Base-by-base conservation (phyloP, 441 rosid genomes). In the Syzygium syzygioides region DNA sequence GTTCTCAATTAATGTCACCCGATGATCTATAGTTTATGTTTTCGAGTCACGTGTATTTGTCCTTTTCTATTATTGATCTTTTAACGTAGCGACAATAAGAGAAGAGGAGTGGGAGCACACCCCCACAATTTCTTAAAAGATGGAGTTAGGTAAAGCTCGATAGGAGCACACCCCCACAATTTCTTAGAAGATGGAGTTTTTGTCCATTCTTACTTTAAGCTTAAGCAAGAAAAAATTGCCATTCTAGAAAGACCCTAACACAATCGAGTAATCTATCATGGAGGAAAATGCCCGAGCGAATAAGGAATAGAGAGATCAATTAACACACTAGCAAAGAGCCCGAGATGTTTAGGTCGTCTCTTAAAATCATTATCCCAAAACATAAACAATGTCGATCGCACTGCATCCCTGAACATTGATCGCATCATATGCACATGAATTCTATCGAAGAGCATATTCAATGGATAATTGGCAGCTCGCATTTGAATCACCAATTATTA, bases 341-440 rank as follows among this genome's bases (percentile, higher is more conserved):
- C 0, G 25, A 66, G 79, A 66, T 66, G 26, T 32, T 66, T 1
- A 0, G 79, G 32, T 18, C 2, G 0, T 32, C 79, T n/a, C 79
- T 66, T 66, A 30, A 66, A 18, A 66, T 32, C 18, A 66, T 18
- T 32, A 32, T 66, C 25, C 23, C 41, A 32, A 32, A 32, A 66
- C 14, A 66, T 32, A 3, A 18, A 32, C 7, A 9, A 4, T 5
- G 25, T 32, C 2, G 2, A 4, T 66, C 0, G 7, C 14, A 18
- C 6, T 18, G 14, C 79, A 18, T 18, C 23, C 20, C 76, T 10
- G 2, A 37, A 7, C 1, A 30, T 64, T 37, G 18, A 64, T 30
- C 9, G 18, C 15, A 15, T 64, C 37, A 64, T 30, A 3, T 64
- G 41, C 37, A 30, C 15, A 4, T 64, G 14, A 20, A 64, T 64